Conservation (phyloP, 164 flowering plant species). For the Litsea cubeba region DNA sequence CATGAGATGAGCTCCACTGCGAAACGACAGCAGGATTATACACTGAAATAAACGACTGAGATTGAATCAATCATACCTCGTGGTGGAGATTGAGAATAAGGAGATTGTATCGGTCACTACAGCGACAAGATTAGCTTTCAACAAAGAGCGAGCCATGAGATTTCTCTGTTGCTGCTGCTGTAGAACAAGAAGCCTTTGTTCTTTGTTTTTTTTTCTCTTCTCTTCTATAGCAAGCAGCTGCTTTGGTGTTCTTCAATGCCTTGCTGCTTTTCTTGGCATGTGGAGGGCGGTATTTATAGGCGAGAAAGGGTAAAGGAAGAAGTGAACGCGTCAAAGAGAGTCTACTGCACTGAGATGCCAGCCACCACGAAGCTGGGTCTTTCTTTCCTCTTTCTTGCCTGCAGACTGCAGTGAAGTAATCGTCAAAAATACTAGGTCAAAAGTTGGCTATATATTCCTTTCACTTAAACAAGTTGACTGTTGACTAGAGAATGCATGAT, state of each 20-base stretch:
- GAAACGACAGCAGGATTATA: neutral
- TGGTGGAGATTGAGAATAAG: neutral
- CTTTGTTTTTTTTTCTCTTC: neutral
- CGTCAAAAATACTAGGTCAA: neutral
- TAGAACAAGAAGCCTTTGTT: neutral
- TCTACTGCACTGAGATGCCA: neutral
- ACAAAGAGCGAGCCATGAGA: slow-evolving; percentile 4
- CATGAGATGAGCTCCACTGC: neutral
- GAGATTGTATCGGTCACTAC: neutral
- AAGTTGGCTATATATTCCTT: neutral
- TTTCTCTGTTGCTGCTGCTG: neutral
- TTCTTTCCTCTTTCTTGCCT: neutral
- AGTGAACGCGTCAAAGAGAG: neutral
- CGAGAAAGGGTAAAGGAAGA: neutral
- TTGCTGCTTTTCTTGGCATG: neutral
- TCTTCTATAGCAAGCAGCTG: neutral
- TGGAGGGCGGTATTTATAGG: neutral
- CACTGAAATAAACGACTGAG: neutral
- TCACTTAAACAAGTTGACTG: neutral
- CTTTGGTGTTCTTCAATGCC: neutral
- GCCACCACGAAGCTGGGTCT: neutral
- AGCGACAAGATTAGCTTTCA: neutral
- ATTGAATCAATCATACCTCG: neutral
- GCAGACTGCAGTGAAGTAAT: no score
- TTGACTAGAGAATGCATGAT: neutral